Conservation (phyloP, 164 flowering plant species). For the Santalum album region DNA sequence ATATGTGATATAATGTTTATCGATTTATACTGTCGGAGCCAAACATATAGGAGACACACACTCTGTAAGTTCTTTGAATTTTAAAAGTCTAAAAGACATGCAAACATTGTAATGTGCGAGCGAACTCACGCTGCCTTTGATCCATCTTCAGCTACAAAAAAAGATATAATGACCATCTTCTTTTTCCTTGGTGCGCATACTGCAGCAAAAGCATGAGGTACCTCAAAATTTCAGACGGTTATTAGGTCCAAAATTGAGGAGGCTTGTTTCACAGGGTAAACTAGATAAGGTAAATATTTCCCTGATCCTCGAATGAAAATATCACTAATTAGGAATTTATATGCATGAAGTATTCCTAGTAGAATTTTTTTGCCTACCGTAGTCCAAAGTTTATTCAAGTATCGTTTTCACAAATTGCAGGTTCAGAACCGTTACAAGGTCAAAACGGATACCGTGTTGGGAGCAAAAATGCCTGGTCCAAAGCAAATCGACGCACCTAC, state of each 20-base stretch:
- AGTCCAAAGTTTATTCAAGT: neutral
- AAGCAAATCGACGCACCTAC: slow-evolving; percentile 42
- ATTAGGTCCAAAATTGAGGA: neutral
- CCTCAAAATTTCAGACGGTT: neutral
- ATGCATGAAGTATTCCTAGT: too few species aligned
- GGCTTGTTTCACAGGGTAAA: slow-evolving; percentile 2
- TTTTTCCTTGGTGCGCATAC: too few species aligned
- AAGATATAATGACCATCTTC: too few species aligned
- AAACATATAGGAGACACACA: too few species aligned
- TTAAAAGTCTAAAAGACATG: too few species aligned
- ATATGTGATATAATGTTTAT: too few species aligned
- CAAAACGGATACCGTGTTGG: slow-evolving; percentile 21
- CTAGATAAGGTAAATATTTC: neutral
- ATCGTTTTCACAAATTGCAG: slow-evolving; percentile 21
- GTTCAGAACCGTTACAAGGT: slow-evolving; percentile 48
- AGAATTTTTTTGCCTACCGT: too few species aligned
- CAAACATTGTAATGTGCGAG: too few species aligned
- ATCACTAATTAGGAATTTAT: too few species aligned
- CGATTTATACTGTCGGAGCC: too few species aligned
- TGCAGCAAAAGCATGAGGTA: slow-evolving; percentile 2
- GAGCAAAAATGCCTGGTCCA: slow-evolving; percentile 32
- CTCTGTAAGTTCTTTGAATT: too few species aligned
- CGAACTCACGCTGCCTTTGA: too few species aligned
- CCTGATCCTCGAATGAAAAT: neutral
- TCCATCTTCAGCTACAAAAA: neutral